A percentile compares a stretch with the other conserved stretches of the same genome.
phyloP scores from a whole-genome alignment of 805 yeast genomes.

The Sungouiella blattae region DNA sequence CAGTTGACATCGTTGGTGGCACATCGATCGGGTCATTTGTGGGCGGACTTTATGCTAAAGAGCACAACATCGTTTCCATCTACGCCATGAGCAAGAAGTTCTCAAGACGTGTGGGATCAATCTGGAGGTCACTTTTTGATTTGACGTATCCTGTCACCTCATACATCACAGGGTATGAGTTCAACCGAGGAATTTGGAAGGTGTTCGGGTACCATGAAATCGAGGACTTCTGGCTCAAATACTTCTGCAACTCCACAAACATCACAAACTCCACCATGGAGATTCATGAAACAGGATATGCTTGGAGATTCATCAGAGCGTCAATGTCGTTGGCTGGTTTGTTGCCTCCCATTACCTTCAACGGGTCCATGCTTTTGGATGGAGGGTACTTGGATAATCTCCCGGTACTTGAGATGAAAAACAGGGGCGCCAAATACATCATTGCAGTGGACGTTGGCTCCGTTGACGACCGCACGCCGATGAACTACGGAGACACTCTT shows the following conservation, averaged over 20 bases:
- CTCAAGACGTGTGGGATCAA: slow-evolving; percentile 72
- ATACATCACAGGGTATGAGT: slow-evolving; percentile 95
- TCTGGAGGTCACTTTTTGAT: slow-evolving; percentile 84
- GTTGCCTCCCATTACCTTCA: slow-evolving; percentile 81
- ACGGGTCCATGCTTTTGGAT: slow-evolving; percentile 90
- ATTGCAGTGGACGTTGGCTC: slow-evolving; percentile 97
- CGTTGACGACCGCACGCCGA: slow-evolving; percentile 84
- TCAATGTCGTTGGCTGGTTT: slow-evolving; percentile 96
- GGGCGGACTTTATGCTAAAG: slow-evolving; percentile 92
- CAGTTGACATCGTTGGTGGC: slow-evolving; percentile 92
- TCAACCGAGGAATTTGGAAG: slow-evolving; percentile 97
- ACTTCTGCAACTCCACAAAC: slow-evolving; percentile 87
- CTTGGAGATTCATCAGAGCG: slow-evolving; percentile 94
- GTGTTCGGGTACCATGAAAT: slow-evolving; percentile 87
- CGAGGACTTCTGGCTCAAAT: slow-evolving; percentile 93
- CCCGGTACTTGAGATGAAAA: slow-evolving; percentile 89
- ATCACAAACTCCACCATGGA: slow-evolving; percentile 95
- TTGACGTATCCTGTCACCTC: slow-evolving; percentile 92
- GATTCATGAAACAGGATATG: slow-evolving; percentile 84
- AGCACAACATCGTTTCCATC: slow-evolving; percentile 85
- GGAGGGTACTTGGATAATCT: slow-evolving; percentile 95
- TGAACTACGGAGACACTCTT: slow-evolving; percentile 88
- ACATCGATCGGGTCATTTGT: slow-evolving; percentile 95
- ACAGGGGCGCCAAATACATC: slow-evolving; percentile 78
- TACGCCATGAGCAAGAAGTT: slow-evolving; percentile 88